Base-by-base conservation (phyloP, 257 asterid species). In the Thymus mandschuricus region DNA sequence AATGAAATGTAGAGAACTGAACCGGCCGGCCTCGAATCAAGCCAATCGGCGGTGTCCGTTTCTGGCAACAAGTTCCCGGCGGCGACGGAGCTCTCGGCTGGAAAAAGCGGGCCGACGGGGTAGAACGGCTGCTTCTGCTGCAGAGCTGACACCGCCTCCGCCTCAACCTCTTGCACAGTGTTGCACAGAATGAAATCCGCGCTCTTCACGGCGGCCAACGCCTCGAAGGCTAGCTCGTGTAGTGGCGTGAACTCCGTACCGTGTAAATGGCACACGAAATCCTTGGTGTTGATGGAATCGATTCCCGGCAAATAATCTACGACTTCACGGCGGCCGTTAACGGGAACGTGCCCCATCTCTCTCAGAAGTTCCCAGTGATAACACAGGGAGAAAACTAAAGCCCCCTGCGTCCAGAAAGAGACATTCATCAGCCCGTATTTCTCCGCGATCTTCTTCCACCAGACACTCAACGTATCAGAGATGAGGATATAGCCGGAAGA, bases 321-420 rank as follows among this genome's bases (percentile, higher is more conserved):
- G 65, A 10, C 78, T 66, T 57, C 59, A 68, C 55, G 71, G 3
- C 64, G 69, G 63, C 86, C 86, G 31, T 51, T 43, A n/a, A 72
- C 81, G 0, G 81, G 88, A n/a, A 81, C 80, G 35, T 90, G 97
- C 63, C 87, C 87, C 71, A 88, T 86, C 58, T 71, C 51, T 84
- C 73, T 80, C 76, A 89, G 86, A 81, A 89, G 85, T 70, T 87
- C 90, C 52, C 87, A 66, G 70, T 89, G 96, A 66, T 89, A 89
- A 70, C 87, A 87, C 51, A 89, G 34, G 3, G 85, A 82, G 66
- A 89, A 75, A 30, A 83, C 89, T 65, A 87, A 55, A 50, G 92
- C 96, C 21, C 92, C 90, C 34, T 89, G 89, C 46, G 96, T 87
- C 96, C 94, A 89, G 57, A 89, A 85, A 4, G 94, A 89, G 6